A percentile compares a stretch with the other conserved stretches of the same genome.
Evolutionary conservation across 192 early-diverging fungal genomes (phyloP).

Genomic region (Coemansia sp.): DNA sequence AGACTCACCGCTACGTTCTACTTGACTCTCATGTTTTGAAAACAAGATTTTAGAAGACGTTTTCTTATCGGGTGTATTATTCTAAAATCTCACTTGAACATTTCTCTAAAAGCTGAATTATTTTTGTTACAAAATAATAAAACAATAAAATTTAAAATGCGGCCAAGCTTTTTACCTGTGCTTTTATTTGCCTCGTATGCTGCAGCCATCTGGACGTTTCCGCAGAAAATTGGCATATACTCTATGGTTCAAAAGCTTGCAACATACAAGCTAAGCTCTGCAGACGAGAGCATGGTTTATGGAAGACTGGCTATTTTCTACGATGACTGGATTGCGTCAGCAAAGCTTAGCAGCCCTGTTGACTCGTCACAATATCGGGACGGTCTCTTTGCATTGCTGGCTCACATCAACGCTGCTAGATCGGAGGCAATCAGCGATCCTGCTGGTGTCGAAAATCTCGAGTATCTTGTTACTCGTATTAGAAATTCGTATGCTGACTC

Average conservation of each 20-base stretch:
- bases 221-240: conserved; percentile 32
- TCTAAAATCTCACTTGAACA: no score
- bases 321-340: conserved; percentile 20
- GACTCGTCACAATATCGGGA: conserved; percentile 29
- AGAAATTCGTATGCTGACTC: conserved; percentile 23
- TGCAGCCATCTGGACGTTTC: conserved; percentile 19
- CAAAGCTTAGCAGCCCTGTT: conserved; percentile 15
- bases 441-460: conserved; percentile 23
- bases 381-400: conserved; percentile 22
- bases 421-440: conserved; percentile 29
- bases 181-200: conserved; percentile 7
- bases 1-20: no score
- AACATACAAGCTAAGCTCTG: conserved; percentile 16
- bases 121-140: not conserved
- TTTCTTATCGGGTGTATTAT: no score
- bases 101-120: no score
- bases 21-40: no score
- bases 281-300: conserved; percentile 30
- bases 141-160: not conserved
- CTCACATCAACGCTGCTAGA: conserved; percentile 17
- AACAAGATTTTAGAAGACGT: no score
- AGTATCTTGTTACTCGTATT: conserved; percentile 28
- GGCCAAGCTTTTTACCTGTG: not conserved
- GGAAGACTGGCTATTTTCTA: conserved; percentile 25
- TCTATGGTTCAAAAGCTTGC: conserved; percentile 24